Conservation (phyloP, 2,329 filamentous ascomycete genomes). For the Davidsoniella virescens region DNA sequence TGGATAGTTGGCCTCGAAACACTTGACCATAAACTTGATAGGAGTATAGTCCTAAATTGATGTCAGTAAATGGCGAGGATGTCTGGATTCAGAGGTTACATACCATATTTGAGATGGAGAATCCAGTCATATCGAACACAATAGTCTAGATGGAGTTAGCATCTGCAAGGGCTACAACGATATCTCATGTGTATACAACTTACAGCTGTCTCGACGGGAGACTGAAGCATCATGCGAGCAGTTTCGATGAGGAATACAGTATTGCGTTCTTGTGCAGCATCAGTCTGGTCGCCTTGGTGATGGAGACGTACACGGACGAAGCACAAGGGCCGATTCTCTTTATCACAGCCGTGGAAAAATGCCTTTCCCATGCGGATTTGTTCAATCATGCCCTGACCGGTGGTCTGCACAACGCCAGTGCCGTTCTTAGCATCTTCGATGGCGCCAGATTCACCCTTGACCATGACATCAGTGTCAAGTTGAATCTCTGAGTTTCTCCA, state of each 20-base stretch:
- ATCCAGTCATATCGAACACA: conserved; percentile 90
- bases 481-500: conserved; percentile 75
- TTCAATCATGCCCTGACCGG: conserved; percentile 59
- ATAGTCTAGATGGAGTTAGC: conserved; percentile 46
- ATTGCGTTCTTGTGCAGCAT: conserved; percentile 68
- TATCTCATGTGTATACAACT: conserved; percentile 23
- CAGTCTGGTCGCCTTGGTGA: conserved; percentile 63
- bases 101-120: conserved; percentile 81
- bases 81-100: conserved; percentile 21
- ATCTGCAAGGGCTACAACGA: neutral
- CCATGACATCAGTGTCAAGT: conserved; percentile 79
- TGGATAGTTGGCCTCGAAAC: conserved; percentile 96
- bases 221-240: conserved; percentile 62
- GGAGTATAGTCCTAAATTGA: conserved; percentile 65
- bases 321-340: conserved; percentile 70
- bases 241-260: conserved; percentile 94
- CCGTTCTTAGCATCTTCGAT: conserved; percentile 38
- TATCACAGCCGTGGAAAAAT: conserved; percentile 78
- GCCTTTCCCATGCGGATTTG: conserved; percentile 87
- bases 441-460: conserved; percentile 48
- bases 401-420: conserved; percentile 46
- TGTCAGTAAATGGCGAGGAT: neutral
- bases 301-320: conserved; percentile 73
- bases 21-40: conserved; percentile 99
- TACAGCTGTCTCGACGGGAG: conserved; percentile 82